These are phyloP conservation scores for Cutaneotrichosporon sp. DNA, from an alignment of 1,284 basidiomycete genomes.

Conservation along the genomic window DNA sequence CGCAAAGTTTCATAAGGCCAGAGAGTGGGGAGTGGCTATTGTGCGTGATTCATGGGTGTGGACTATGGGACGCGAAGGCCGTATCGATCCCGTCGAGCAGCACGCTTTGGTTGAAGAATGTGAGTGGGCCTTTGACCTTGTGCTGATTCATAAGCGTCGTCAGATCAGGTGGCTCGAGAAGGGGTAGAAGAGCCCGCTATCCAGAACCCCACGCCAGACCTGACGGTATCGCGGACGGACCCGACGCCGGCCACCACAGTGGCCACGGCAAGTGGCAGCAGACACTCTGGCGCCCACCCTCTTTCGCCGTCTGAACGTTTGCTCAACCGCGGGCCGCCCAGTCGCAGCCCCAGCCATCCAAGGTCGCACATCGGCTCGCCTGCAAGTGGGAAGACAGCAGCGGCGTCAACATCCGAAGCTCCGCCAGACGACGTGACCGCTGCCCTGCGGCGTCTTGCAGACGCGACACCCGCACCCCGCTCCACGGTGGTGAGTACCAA, in stretches of 20 bases:
- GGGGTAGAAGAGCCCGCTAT: too few species aligned
- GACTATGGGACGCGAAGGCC: slow-evolving; percentile 30
- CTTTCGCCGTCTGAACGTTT: too few species aligned
- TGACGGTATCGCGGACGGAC: too few species aligned
- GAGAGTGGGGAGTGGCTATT: slow-evolving; percentile 37
- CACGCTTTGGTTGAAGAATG: slow-evolving; percentile 14
- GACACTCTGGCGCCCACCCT: too few species aligned
- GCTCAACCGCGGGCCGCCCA: slow-evolving; percentile 19
- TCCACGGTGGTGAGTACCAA: slow-evolving; percentile 2
- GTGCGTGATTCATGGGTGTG: slow-evolving; percentile 39
- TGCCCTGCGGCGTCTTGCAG: slow-evolving; percentile 12
- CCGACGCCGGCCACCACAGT: too few species aligned
- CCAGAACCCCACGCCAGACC: too few species aligned
- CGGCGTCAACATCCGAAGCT: background rate
- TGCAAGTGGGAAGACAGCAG: background rate
- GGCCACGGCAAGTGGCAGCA: too few species aligned
- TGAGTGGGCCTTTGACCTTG: background rate
- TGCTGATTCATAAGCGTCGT: too few species aligned
- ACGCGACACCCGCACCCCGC: background rate
- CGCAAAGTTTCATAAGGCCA: slow-evolving; percentile 34
- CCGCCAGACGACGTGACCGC: slow-evolving; percentile 10
- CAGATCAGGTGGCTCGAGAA: too few species aligned
- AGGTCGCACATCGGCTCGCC: background rate
- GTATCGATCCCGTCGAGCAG: slow-evolving; percentile 21
- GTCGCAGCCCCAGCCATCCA: background rate